A percentile compares a stretch with the other conserved stretches of the same genome.
Evolutionary conservation across 495 filamentous ascomycete genomes (phyloP).

Genomic region (Penicillium salamii): DNA sequence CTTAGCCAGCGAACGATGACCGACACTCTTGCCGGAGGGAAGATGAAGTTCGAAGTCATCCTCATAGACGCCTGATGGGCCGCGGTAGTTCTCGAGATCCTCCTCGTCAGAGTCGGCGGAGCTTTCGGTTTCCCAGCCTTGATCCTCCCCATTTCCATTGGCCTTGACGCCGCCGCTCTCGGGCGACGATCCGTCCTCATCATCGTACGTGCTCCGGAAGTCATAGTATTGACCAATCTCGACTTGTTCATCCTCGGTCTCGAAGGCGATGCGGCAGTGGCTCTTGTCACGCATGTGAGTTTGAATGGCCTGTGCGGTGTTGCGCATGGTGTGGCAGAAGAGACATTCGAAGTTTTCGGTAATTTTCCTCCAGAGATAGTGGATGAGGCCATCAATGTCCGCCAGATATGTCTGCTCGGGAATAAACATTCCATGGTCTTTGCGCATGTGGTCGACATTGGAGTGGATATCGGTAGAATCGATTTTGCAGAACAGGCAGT

Average conservation of each 20-base stretch:
- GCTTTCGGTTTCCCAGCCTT: conserved; percentile 92
- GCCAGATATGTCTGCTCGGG: conserved; percentile 81
- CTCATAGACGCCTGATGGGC: conserved; percentile 69
- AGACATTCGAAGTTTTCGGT: conserved; percentile 75
- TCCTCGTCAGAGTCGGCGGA: conserved; percentile 71
- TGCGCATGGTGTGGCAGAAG: conserved; percentile 75
- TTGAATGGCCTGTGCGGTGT: conserved; percentile 70
- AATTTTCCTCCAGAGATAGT: conserved; percentile 73
- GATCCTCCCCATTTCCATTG: conserved; percentile 47
- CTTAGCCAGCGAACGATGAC: conserved; percentile 78
- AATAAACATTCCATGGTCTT: conserved; percentile 93
- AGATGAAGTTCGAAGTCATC: conserved; percentile 92
- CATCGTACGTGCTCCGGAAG: conserved; percentile 91
- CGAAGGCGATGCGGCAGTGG: conserved; percentile 95
- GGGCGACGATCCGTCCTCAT: conserved; percentile 52
- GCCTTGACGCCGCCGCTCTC: conserved; percentile 42
- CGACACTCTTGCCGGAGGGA: conserved; percentile 85
- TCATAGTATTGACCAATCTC: conserved; percentile 99
- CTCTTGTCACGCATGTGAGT: conserved; percentile 97
- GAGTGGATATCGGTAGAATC: conserved; percentile 66
- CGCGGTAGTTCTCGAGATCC: conserved; percentile 41
- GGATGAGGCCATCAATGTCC: conserved; percentile 75
- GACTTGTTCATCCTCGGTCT: conserved; percentile 83
- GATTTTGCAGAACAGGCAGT: conserved; percentile 89
- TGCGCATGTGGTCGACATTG: conserved; percentile 85